These are phyloP conservation scores for Obelidium mucronatum DNA, from an alignment of 192 early-diverging fungal genomes.

Conservation along the genomic window DNA sequence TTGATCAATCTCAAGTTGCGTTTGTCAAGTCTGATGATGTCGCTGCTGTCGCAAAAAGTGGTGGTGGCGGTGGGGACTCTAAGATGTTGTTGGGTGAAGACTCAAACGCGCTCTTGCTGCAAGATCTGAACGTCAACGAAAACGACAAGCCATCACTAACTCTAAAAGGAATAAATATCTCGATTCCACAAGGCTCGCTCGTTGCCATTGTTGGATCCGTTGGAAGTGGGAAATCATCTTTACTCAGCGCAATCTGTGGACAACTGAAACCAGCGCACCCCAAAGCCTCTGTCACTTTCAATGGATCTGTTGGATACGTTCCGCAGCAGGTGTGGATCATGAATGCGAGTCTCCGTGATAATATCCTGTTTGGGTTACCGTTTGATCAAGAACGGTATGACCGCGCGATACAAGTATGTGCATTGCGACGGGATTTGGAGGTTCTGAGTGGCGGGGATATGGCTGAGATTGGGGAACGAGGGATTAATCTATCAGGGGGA, in stretches of 20 bases:
- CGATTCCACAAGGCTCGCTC: slow-evolving; percentile 56
- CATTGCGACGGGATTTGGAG: slow-evolving; percentile 73
- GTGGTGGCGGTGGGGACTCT: not conserved
- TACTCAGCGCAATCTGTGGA: slow-evolving; percentile 77
- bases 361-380: slow-evolving; percentile 85
- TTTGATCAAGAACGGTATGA: slow-evolving; percentile 75
- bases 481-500: slow-evolving; percentile 58
- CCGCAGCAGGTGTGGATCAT: slow-evolving; percentile 85
- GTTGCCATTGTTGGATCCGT: slow-evolving; percentile 78
- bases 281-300: slow-evolving; percentile 57
- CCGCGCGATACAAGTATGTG: slow-evolving; percentile 78
- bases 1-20: not conserved
- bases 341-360: slow-evolving; percentile 79
- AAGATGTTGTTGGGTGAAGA: not conserved
- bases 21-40: not conserved
- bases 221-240: slow-evolving; percentile 77
- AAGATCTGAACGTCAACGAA: not conserved
- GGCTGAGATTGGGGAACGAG: slow-evolving; percentile 59
- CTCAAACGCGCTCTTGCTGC: not conserved
- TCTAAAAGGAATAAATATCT: slow-evolving; percentile 41
- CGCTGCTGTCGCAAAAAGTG: not conserved
- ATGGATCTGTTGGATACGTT: slow-evolving; percentile 70
- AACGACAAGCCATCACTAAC: not conserved
- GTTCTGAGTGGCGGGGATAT: slow-evolving; percentile 61
- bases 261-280: slow-evolving; percentile 68